Conservation (phyloP, 495 filamentous ascomycete genomes). For the Aspergillus ostianus region DNA sequence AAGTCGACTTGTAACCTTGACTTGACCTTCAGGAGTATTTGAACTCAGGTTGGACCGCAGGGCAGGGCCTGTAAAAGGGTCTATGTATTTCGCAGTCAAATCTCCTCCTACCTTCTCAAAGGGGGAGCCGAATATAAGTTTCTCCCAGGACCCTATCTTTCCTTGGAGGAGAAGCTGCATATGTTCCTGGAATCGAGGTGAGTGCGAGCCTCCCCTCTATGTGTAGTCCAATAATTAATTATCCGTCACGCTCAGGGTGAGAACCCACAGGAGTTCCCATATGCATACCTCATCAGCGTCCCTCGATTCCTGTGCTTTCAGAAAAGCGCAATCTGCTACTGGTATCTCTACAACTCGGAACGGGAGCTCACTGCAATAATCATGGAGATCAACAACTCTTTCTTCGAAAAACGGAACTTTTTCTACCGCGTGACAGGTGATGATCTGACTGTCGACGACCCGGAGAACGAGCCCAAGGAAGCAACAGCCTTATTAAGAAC, state of each 20-base stretch:
- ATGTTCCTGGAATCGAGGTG: background rate
- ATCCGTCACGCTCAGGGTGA: background rate
- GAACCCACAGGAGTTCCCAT: background rate
- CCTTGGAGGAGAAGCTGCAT: background rate
- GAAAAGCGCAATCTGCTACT: background rate
- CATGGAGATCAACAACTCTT: constrained; percentile 7
- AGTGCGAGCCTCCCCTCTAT: background rate
- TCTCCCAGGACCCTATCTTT: background rate
- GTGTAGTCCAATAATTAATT: background rate
- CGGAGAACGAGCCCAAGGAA: background rate
- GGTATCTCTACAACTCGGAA: constrained; percentile 7
- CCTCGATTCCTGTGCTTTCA: background rate
- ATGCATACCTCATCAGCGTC: background rate
- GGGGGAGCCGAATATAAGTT: background rate
- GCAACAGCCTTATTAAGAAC: background rate
- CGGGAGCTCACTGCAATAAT: background rate
- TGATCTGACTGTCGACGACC: constrained; percentile 1
- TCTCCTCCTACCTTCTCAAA: background rate
- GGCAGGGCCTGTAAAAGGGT: background rate
- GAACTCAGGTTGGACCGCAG: background rate
- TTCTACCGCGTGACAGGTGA: background rate
- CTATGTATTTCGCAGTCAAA: background rate
- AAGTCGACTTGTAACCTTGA: background rate
- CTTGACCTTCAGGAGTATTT: background rate
- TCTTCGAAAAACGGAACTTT: background rate